Percentiles rank a stretch among this genome's conserved stretches.
Conservation (phyloP, 305 asterid genomes). For the Fraxinus velutina region DNA sequence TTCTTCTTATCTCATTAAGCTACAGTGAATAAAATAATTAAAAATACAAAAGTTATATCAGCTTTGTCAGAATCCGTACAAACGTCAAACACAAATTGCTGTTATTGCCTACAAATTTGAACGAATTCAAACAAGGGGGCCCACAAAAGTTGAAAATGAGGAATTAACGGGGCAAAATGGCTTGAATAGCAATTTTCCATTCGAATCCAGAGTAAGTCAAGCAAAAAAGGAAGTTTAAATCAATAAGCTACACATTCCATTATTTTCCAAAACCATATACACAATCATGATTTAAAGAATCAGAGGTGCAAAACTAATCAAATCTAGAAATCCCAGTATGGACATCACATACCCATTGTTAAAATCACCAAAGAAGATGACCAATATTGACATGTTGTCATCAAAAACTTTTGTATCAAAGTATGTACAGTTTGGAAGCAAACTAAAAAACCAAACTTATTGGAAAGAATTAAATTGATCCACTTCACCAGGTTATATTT, state of each 20-base stretch:
- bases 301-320: not conserved
- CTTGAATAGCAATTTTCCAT: not conserved
- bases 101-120: not conserved
- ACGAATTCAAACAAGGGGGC: not conserved
- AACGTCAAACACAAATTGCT: too few species aligned
- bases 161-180: not conserved
- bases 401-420: not conserved
- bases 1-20: not conserved
- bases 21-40: not conserved
- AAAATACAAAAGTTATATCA: not conserved
- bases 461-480: constrained; percentile 63
- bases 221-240: constrained; percentile 11
- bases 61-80: not conserved
- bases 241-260: not conserved
- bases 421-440: not conserved
- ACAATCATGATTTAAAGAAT: not conserved
- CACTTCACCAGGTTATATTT: constrained; percentile 74
- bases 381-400: not conserved
- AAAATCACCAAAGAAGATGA: not conserved
- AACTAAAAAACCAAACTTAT: not conserved
- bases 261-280: not conserved
- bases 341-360: not conserved
- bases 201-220: not conserved
- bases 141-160: not conserved
- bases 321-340: not conserved